Evolutionary conservation across 306 rosid species (phyloP).

Genomic region (Fragaria ananassa): DNA sequence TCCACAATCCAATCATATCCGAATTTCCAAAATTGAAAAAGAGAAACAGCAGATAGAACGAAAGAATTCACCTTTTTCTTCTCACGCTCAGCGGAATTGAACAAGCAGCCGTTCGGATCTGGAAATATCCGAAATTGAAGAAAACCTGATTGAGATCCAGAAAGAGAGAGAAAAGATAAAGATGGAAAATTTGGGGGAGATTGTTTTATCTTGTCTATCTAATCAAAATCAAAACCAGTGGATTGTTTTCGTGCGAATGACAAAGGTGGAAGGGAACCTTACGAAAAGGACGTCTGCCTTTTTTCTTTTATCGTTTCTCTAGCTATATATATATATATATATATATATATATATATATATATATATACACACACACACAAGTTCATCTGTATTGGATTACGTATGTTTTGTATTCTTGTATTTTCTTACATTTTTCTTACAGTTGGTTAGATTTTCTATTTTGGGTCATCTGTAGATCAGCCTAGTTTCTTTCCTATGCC

Average conservation of each 20-base stretch:
- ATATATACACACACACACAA: too few relatives aligned
- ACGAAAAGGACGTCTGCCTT: constrained; percentile 10
- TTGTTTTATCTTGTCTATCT: background rate
- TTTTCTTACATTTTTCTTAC: too few relatives aligned
- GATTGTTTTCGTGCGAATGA: background rate
- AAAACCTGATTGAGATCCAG: constrained; percentile 7
- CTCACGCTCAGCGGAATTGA: background rate
- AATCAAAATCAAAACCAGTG: background rate
- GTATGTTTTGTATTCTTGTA: too few relatives aligned
- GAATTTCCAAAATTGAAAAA: background rate
- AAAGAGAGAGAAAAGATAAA: background rate
- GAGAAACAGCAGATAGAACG: background rate
- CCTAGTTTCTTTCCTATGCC: too few relatives aligned
- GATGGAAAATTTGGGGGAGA: background rate
- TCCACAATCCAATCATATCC: background rate
- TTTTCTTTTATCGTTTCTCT: too few relatives aligned
- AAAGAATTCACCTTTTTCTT: constrained; percentile 16
- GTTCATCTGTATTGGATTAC: too few relatives aligned
- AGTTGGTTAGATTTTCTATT: too few relatives aligned
- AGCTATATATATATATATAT: too few relatives aligned
- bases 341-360: too few relatives aligned
- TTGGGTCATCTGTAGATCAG: too few relatives aligned
- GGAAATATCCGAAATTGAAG: background rate
- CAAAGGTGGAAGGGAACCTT: constrained; percentile 2
- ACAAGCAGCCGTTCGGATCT: background rate